phyloP scores from a whole-genome alignment of 2,329 filamentous ascomycete species.

The Aspergillus ibericus region DNA sequence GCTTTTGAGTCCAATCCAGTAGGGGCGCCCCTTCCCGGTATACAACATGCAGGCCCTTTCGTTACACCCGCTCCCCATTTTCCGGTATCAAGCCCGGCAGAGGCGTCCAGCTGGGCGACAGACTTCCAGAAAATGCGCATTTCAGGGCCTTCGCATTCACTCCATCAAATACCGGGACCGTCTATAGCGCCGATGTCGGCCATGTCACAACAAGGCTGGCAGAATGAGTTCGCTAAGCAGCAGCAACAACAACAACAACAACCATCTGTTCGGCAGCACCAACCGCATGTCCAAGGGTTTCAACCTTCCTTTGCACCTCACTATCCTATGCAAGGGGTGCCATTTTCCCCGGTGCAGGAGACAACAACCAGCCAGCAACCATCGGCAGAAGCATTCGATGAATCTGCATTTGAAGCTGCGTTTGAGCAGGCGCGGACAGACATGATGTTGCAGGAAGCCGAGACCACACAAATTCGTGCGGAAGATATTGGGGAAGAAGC shows the following conservation, averaged over 20 bases:
- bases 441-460: slow-evolving; percentile 30
- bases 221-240: slow-evolving; percentile 59
- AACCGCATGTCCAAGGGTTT: slow-evolving; percentile 24
- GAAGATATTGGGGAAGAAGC: slow-evolving; percentile 16
- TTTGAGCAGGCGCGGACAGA: slow-evolving; percentile 44
- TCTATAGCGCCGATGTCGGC: slow-evolving; percentile 36
- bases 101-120: slow-evolving; percentile 41
- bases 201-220: slow-evolving; percentile 52
- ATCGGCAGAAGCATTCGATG: slow-evolving; percentile 40
- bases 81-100: slow-evolving; percentile 23
- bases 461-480: slow-evolving; percentile 15
- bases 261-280: slow-evolving; percentile 24
- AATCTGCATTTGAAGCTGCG: slow-evolving; percentile 48
- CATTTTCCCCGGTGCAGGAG: slow-evolving; percentile 28
- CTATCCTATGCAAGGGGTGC: slow-evolving; percentile 25
- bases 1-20: slow-evolving; percentile 58
- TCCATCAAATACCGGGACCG: slow-evolving; percentile 51
- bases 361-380: slow-evolving; percentile 22
- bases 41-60: slow-evolving; percentile 39
- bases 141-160: slow-evolving; percentile 40
- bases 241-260: slow-evolving; percentile 23
- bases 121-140: slow-evolving; percentile 50
- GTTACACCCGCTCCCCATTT: slow-evolving; percentile 25
- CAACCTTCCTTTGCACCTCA: slow-evolving; percentile 31
- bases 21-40: slow-evolving; percentile 35